Percentiles rank a stretch among this genome's conserved stretches.
Evolutionary conservation across 352 stramenopile species (phyloP).

Genomic region (Pythium grandisporangium): DNA sequence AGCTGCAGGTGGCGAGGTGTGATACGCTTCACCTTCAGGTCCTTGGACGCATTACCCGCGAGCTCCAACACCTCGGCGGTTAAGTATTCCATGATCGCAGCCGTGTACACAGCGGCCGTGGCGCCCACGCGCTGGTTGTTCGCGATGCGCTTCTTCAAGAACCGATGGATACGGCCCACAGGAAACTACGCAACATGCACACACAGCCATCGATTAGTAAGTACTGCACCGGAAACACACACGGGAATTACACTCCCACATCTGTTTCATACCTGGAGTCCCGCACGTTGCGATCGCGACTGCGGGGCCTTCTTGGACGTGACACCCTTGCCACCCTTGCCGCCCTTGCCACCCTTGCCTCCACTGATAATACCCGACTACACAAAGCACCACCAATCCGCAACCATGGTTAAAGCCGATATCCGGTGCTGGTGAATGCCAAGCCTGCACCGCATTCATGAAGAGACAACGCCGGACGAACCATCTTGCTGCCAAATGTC

Average conservation of each 20-base stretch:
- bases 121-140: conserved; percentile 98
- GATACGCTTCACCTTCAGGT: conserved; percentile 97
- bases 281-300: conserved; percentile 96
- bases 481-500: too few species aligned
- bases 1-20: conserved; percentile 99
- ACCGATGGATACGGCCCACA: conserved; percentile 99
- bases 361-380: conserved; percentile 86
- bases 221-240: too few species aligned
- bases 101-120: conserved; percentile 99
- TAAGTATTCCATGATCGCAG: conserved; percentile 99
- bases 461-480: too few species aligned
- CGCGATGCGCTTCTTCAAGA: conserved; percentile 98
- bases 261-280: conserved; percentile 90
- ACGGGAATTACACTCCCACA: too few species aligned
- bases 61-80: conserved; percentile 99
- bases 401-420: too few species aligned
- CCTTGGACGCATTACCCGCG: conserved; percentile 96
- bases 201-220: conserved; percentile 1
- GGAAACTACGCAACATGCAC: conserved; percentile 86
- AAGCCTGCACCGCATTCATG: too few species aligned
- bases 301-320: conserved; percentile 99
- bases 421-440: too few species aligned
- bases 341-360: conserved; percentile 95
- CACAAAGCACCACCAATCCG: too few species aligned
- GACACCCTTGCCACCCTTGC: conserved; percentile 99